Percentiles rank a stretch among this genome's conserved stretches.
Evolutionary conservation across 1,284 basidiomycete genomes (phyloP).

Genomic region (Cryptococcus wingfieldii): DNA sequence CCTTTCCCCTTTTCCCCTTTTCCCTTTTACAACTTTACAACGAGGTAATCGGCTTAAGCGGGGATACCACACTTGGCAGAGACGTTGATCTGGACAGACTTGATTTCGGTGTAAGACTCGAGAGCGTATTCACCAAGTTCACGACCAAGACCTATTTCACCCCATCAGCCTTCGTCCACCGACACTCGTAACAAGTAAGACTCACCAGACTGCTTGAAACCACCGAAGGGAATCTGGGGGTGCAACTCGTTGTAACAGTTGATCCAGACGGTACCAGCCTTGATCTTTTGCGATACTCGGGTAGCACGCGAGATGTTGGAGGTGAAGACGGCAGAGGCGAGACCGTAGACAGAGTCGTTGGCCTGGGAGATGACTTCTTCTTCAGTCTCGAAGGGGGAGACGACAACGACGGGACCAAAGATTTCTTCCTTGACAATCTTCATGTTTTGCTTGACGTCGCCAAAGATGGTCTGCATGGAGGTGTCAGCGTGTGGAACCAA

Average conservation of each 20-base stretch:
- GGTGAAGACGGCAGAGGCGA: constrained; percentile 84
- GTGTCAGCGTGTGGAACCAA: background rate
- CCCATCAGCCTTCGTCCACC: background rate
- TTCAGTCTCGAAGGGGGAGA: constrained; percentile 48
- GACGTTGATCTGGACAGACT: constrained; percentile 76
- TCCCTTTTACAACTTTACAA: no score
- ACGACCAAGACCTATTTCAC: constrained; percentile 55
- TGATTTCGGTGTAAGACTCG: constrained; percentile 77
- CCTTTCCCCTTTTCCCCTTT: no score
- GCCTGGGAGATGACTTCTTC: constrained; percentile 61
- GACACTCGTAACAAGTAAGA: background rate
- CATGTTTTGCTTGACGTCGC: constrained; percentile 37
- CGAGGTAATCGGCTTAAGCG: background rate
- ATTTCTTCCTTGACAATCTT: constrained; percentile 48
- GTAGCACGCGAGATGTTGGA: constrained; percentile 82
- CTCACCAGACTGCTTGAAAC: constrained; percentile 73
- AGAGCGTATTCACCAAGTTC: constrained; percentile 86
- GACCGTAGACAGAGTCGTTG: constrained; percentile 78
- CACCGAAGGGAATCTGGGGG: constrained; percentile 87
- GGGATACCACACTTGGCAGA: constrained; percentile 1
- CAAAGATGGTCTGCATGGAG: constrained; percentile 36
- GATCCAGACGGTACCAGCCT: constrained; percentile 78
- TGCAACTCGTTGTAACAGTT: constrained; percentile 79
- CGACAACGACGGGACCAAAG: constrained; percentile 56
- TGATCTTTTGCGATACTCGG: constrained; percentile 72